Percentiles rank a stretch among this genome's conserved stretches.
phyloP scores from a whole-genome alignment of 1,139 yeast genomes.

The Ogataea hybrid region DNA sequence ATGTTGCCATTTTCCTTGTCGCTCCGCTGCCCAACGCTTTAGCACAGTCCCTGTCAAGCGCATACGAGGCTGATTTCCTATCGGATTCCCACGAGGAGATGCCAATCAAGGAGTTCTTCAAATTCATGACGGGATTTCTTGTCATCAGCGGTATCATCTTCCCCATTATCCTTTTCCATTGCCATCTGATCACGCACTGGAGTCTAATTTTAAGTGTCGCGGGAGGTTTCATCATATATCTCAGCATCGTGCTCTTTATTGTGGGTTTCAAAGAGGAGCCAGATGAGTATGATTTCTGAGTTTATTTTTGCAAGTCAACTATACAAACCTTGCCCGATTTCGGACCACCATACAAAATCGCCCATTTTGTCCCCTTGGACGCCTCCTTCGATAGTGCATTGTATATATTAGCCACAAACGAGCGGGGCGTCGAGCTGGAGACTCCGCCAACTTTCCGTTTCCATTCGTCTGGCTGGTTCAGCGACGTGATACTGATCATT shows the following conservation, averaged over 20 bases:
- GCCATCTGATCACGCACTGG: conserved; percentile 51
- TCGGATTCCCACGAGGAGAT: conserved; percentile 45
- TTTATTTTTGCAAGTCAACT: conserved; percentile 60
- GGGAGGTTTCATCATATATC: conserved; percentile 73
- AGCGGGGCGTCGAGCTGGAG: conserved; percentile 64
- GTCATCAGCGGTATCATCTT: conserved; percentile 67
- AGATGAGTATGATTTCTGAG: conserved; percentile 38
- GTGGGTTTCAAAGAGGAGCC: conserved; percentile 65
- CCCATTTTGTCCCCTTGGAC: conserved; percentile 69
- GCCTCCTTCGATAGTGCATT: conserved; percentile 71
- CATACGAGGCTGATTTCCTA: conserved; percentile 52
- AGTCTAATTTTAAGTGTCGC: conserved; percentile 63
- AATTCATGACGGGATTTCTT: conserved; percentile 61
- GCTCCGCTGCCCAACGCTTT: conserved; percentile 71
- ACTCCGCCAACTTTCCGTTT: conserved; percentile 76
- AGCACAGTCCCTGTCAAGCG: conserved; percentile 44
- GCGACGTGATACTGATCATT: conserved; percentile 73
- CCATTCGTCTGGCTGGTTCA: conserved; percentile 87
- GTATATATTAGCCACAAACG: conserved; percentile 72
- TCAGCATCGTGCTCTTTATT: conserved; percentile 65
- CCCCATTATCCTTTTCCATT: conserved; percentile 65
- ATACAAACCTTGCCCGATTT: conserved; percentile 71
- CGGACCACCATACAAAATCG: conserved; percentile 69
- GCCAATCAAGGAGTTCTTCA: conserved; percentile 56
- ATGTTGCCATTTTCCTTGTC: conserved; percentile 56